Evolutionary conservation across 2,329 filamentous ascomycete species (phyloP).

Genomic region (Xylaria sp.): DNA sequence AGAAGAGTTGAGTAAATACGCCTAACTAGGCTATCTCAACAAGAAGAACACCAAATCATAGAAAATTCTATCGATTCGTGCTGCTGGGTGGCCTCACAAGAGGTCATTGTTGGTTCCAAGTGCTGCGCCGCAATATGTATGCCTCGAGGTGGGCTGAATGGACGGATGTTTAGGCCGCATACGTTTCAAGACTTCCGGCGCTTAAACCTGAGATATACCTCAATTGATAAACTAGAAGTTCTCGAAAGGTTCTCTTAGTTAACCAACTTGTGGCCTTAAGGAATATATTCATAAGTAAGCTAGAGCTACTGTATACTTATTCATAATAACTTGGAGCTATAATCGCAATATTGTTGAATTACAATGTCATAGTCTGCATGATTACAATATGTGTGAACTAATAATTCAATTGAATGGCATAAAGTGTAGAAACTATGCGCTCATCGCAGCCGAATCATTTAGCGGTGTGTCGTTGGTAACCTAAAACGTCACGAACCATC

Average conservation of each 20-base stretch:
- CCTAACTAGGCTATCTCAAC: neutral
- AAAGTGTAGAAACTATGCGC: neutral
- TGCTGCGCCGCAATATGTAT: slow-evolving; percentile 21
- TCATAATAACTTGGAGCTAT: neutral
- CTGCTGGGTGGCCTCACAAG: neutral
- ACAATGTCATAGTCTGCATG: neutral
- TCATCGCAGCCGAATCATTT: neutral
- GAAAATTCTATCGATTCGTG: slow-evolving; percentile 2
- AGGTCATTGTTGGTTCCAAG: slow-evolving; percentile 18
- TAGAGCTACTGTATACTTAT: neutral
- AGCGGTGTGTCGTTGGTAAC: neutral
- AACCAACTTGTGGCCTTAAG: neutral
- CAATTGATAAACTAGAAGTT: neutral
- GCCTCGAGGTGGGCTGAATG: slow-evolving; percentile 15
- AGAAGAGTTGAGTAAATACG: neutral
- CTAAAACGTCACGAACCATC: too few relatives aligned
- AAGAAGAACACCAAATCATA: neutral
- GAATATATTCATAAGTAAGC: neutral
- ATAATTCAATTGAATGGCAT: neutral
- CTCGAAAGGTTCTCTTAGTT: too few relatives aligned
- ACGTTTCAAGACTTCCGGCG: slow-evolving; percentile 2
- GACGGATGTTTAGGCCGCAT: slow-evolving; percentile 9
- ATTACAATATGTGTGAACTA: neutral
- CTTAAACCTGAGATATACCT: neutral
- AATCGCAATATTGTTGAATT: neutral